Evolutionary conservation across 495 filamentous ascomycete genomes (phyloP).

Genomic region (Clavariopsis aquatica): DNA sequence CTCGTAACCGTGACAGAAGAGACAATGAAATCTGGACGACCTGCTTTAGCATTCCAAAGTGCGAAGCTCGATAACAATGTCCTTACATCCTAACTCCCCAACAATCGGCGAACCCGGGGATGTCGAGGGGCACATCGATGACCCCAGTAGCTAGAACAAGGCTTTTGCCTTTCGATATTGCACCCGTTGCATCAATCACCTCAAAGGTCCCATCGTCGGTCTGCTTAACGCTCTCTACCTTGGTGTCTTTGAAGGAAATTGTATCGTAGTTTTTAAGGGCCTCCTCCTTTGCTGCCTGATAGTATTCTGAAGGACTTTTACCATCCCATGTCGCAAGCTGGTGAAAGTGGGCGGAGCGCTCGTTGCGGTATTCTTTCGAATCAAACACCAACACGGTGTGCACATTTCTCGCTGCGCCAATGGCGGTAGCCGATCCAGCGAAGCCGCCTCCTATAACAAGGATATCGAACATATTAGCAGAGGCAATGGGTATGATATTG

Average conservation of each 20-base stretch:
- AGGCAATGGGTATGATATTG: no score
- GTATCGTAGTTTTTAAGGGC: constrained; percentile 50
- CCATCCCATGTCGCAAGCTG: constrained; percentile 53
- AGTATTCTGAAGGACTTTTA: constrained; percentile 22
- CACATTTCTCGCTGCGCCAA: constrained; percentile 51
- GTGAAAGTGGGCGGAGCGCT: constrained; percentile 52
- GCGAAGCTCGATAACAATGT: constrained; percentile 13
- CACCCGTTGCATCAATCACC: constrained; percentile 6
- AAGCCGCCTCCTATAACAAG: constrained; percentile 62
- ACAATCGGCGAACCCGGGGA: constrained; percentile 23
- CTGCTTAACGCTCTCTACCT: constrained; percentile 22
- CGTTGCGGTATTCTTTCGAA: constrained; percentile 55
- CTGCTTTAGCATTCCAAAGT: neutral
- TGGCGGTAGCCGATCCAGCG: constrained; percentile 54
- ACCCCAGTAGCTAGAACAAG: constrained; percentile 29
- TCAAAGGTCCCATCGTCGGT: constrained; percentile 2
- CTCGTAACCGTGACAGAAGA: constrained; percentile 34
- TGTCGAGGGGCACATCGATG: constrained; percentile 24
- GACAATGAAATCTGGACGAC: constrained; percentile 30
- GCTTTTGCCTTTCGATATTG: constrained; percentile 19
- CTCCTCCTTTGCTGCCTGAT: constrained; percentile 38
- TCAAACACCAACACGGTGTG: constrained; percentile 55
- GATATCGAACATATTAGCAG: no score
- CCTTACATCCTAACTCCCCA: constrained; percentile 21
- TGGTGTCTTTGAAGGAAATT: constrained; percentile 44